Conservation (phyloP, 257 asterid genomes). For the Solanum lycopersicoides region DNA sequence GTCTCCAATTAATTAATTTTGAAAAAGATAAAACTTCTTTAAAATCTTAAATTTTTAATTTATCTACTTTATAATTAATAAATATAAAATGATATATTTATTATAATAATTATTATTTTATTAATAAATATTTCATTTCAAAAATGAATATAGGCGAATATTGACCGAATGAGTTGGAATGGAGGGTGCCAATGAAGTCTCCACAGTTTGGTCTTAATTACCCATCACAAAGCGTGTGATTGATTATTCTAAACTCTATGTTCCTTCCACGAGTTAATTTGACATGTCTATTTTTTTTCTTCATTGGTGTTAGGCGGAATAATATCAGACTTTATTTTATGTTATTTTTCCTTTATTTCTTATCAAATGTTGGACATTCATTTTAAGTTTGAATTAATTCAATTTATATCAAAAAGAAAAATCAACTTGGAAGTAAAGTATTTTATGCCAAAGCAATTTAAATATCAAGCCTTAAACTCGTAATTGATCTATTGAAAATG, state of each 20-base stretch:
- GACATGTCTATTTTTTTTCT: neutral
- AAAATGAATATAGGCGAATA: no score
- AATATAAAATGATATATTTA: no score
- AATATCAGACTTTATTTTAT: neutral
- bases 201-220: neutral
- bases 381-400: no score
- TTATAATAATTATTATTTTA: no score
- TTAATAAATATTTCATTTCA: no score
- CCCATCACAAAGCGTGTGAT: neutral
- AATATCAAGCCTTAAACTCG: neutral
- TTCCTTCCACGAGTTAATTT: neutral
- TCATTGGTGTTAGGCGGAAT: neutral
- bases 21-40: no score
- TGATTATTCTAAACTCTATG: neutral
- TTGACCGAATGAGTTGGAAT: neutral
- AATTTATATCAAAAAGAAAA: neutral
- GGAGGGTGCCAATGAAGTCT: neutral
- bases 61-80: no score
- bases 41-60: no score
- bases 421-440: neutral
- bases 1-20: no score
- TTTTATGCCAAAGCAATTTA: neutral
- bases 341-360: neutral
- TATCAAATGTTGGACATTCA: neutral
- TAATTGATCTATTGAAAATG: no score